Percentiles rank a stretch among this genome's conserved stretches.
These are phyloP conservation scores for Boletus rex-veris DNA, from an alignment of 768 basidiomycete species.

Conservation along the genomic window DNA sequence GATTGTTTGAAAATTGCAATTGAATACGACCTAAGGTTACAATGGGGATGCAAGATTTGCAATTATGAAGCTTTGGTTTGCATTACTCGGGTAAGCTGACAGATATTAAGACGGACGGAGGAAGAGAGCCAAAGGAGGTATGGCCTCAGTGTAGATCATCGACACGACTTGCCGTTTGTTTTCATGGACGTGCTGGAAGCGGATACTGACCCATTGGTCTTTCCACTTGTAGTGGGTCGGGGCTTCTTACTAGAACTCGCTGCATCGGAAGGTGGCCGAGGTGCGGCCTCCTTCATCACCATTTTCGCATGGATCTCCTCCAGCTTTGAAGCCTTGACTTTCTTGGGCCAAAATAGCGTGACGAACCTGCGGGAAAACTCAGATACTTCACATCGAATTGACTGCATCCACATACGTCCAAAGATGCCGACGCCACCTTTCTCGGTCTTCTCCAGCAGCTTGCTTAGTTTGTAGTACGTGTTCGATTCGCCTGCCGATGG, in stretches of 20 bases:
- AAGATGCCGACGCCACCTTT: slow-evolving; percentile 89
- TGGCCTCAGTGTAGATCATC: slow-evolving; percentile 37
- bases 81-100: slow-evolving; percentile 23
- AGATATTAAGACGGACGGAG: slow-evolving; percentile 17
- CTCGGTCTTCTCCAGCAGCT: slow-evolving; percentile 74
- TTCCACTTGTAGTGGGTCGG: slow-evolving; percentile 45
- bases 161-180: slow-evolving; percentile 59
- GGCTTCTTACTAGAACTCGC: slow-evolving; percentile 54
- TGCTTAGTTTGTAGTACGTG: slow-evolving; percentile 71
- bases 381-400: slow-evolving; percentile 2
- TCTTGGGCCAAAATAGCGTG: slow-evolving; percentile 96
- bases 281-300: slow-evolving; percentile 81
- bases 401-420: slow-evolving; percentile 74
- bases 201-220: slow-evolving; percentile 51
- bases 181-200: slow-evolving; percentile 43
- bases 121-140: slow-evolving; percentile 17
- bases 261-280: slow-evolving; percentile 51
- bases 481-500: slow-evolving; percentile 92
- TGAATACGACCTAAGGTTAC: slow-evolving; percentile 23
- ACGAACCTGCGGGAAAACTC: slow-evolving; percentile 64
- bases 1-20: slow-evolving; percentile 14
- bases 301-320: slow-evolving; percentile 96
- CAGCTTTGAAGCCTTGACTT: slow-evolving; percentile 89
- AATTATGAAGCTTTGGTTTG: slow-evolving; percentile 30
- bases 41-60: slow-evolving; percentile 14